These are phyloP conservation scores for Hemileccinum hortonii DNA, from an alignment of 1,284 basidiomycete species.

Conservation along the genomic window DNA sequence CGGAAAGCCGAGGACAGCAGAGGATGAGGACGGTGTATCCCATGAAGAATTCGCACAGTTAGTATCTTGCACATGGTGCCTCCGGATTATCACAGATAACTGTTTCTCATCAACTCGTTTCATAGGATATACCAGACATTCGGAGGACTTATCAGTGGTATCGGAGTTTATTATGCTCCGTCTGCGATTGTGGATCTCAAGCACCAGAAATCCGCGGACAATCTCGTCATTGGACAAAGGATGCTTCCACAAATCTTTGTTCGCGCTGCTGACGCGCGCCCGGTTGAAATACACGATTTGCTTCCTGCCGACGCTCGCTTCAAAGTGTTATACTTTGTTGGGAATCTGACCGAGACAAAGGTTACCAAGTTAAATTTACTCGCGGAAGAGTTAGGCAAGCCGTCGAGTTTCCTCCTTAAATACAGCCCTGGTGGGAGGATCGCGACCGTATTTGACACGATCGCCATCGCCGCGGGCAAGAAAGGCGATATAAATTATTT, in stretches of 20 bases:
- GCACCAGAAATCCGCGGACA: slow-evolving; percentile 44
- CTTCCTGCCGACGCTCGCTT: slow-evolving; percentile 70
- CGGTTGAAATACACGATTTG: slow-evolving; percentile 67
- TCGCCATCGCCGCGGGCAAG: slow-evolving; percentile 49
- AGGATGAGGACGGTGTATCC: slow-evolving; percentile 59
- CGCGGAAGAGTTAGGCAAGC: slow-evolving; percentile 43
- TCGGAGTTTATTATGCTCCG: slow-evolving; percentile 60
- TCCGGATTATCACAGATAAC: neutral
- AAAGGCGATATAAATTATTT: slow-evolving; percentile 50
- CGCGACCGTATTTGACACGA: slow-evolving; percentile 50
- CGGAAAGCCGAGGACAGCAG: slow-evolving; percentile 63
- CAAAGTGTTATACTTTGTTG: slow-evolving; percentile 70
- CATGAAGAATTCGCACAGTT: slow-evolving; percentile 66
- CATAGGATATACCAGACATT: slow-evolving; percentile 57
- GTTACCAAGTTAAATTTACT: slow-evolving; percentile 41
- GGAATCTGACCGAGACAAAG: slow-evolving; percentile 47
- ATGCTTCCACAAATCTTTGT: slow-evolving; percentile 59
- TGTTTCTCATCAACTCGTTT: neutral
- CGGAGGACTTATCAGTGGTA: slow-evolving; percentile 61
- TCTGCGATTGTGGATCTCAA: slow-evolving; percentile 49
- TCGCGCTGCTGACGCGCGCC: slow-evolving; percentile 61
- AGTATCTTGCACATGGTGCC: slow-evolving; percentile 12
- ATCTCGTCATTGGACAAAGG: slow-evolving; percentile 57
- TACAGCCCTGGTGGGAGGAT: slow-evolving; percentile 32
- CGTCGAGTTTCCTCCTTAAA: slow-evolving; percentile 40